Evolutionary conservation across 768 basidiomycete genomes (phyloP).

Genomic region (Pleurotus giganteus): DNA sequence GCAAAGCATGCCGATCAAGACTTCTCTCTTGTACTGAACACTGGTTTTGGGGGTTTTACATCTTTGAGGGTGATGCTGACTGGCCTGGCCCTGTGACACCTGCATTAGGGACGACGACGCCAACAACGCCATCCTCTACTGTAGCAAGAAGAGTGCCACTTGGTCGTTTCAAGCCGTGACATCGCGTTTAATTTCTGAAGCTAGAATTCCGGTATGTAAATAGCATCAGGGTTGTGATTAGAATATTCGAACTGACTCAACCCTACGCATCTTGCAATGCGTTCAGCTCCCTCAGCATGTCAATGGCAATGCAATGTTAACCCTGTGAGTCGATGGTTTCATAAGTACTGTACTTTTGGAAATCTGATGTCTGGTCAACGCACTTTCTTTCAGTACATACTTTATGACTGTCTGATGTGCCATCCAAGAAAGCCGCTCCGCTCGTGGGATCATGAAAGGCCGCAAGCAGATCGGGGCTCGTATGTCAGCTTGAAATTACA

Average conservation of each 20-base stretch:
- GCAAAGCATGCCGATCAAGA: slow-evolving; percentile 46
- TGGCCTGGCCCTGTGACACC: slow-evolving; percentile 41
- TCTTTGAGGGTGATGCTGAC: slow-evolving; percentile 27
- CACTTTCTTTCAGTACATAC: too few relatives aligned
- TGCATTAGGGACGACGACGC: slow-evolving; percentile 55
- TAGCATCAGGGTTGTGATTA: too few relatives aligned
- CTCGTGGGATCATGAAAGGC: too few relatives aligned
- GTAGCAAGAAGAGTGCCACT: slow-evolving; percentile 48
- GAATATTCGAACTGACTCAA: too few relatives aligned
- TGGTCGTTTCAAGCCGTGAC: slow-evolving; percentile 56
- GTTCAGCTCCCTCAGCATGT: slow-evolving; percentile 37
- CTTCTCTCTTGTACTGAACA: slow-evolving; percentile 46
- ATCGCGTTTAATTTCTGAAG: slow-evolving; percentile 42
- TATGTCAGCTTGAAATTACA: too few relatives aligned
- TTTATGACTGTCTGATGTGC: too few relatives aligned
- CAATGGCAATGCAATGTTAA: slow-evolving; percentile 56
- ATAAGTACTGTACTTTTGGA: slow-evolving; percentile 45
- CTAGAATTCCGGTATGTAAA: too few relatives aligned
- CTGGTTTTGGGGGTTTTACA: slow-evolving; percentile 44
- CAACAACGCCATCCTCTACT: slow-evolving; percentile 44
- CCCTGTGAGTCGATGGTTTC: too few relatives aligned
- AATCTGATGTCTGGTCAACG: neutral
- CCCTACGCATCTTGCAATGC: slow-evolving; percentile 38
- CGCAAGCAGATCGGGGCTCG: too few relatives aligned
- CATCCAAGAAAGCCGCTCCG: too few relatives aligned